Base-by-base conservation (phyloP, 768 basidiomycete species). In the Imleria badia region DNA sequence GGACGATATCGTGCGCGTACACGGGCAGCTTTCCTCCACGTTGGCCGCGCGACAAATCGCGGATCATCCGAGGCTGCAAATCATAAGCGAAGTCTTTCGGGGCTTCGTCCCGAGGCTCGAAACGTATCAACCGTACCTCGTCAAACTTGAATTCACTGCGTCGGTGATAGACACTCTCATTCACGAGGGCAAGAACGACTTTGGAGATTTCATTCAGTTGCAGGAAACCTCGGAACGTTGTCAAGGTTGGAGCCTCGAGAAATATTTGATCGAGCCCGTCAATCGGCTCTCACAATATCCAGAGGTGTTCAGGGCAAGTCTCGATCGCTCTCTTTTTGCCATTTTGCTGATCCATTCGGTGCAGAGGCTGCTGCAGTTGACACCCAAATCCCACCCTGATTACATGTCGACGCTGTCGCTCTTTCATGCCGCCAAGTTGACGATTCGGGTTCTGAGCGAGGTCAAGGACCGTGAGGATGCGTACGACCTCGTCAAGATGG, bases 401-500 rank as follows among this genome's bases (percentile, higher is more conserved):
- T 85, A 90, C 64, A 66, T 91, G 34, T 73, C 85, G 2, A 85
- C 86, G 0, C 75, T 88, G 47, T 85, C 81, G 15, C 78, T 84
- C 55, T 73, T 86, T 22, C 81, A 85, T 55, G 81, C 85, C 3
- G 86, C 84, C 17, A 84, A 89, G 54, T 72, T 85, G 58, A 80
- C 87, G 40, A 84, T 95, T 55, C 81, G 83, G 26, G 86, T 87
- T 3, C 81, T 97, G 72, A 84, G 85, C 38, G 92, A 93, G 63
- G 91, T 95, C 58, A 94, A 94, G 65, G 71, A 80, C 12, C 81
- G 91, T 19, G 93, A 95, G 68, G 91, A 94, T 48, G 91, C 93
- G 56, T 91, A 94, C 65, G 84, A 85, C n/a, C 70, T 82, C 35
- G 75, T 91, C 33, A 89, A 88, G 66, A 70, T 77, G 19, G 76